phyloP scores from a whole-genome alignment of 768 basidiomycete genomes.

The Termitomyces sp. region DNA sequence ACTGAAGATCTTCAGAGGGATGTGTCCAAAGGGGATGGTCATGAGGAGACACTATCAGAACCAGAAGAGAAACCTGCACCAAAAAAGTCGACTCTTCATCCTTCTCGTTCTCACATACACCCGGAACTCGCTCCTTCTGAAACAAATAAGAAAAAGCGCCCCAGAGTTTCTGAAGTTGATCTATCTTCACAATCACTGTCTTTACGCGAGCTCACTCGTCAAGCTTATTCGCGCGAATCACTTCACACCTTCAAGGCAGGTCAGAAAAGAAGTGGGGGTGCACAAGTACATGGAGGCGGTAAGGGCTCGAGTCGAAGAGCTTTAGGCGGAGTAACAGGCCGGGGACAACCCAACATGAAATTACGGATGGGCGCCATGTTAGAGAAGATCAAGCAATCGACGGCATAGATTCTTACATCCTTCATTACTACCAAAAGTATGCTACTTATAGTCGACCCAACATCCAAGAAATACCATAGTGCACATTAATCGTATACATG shows the following conservation, averaged over 20 bases:
- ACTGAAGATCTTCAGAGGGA: slow-evolving; percentile 12
- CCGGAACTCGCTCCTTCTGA: slow-evolving; percentile 16
- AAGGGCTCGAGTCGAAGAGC: slow-evolving; percentile 15
- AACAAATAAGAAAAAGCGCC: slow-evolving; percentile 11
- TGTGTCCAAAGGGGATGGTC: slow-evolving; percentile 9
- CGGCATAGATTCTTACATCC: slow-evolving; percentile 18
- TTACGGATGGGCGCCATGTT: slow-evolving; percentile 82
- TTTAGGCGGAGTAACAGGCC: slow-evolving; percentile 27
- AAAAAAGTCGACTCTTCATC: slow-evolving; percentile 13
- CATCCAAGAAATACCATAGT: background rate
- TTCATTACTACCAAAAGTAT: slow-evolving; percentile 6
- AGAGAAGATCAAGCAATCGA: slow-evolving; percentile 74
- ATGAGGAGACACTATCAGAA: slow-evolving; percentile 6
- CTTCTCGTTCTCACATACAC: slow-evolving; percentile 23
- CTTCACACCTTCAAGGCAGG: slow-evolving; percentile 54
- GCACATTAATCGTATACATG: slow-evolving; percentile 6
- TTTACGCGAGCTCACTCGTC: slow-evolving; percentile 53
- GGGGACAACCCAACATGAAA: slow-evolving; percentile 67
- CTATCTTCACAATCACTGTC: slow-evolving; percentile 19
- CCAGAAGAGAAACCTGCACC: slow-evolving; percentile 9
- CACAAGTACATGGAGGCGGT: slow-evolving; percentile 11
- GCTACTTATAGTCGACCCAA: slow-evolving; percentile 3
- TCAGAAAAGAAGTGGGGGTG: slow-evolving; percentile 25
- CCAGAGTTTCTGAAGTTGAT: slow-evolving; percentile 15
- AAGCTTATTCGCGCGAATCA: slow-evolving; percentile 56